These are phyloP conservation scores for Agrocybe pediades DNA, from an alignment of 768 basidiomycete genomes.

Conservation along the genomic window DNA sequence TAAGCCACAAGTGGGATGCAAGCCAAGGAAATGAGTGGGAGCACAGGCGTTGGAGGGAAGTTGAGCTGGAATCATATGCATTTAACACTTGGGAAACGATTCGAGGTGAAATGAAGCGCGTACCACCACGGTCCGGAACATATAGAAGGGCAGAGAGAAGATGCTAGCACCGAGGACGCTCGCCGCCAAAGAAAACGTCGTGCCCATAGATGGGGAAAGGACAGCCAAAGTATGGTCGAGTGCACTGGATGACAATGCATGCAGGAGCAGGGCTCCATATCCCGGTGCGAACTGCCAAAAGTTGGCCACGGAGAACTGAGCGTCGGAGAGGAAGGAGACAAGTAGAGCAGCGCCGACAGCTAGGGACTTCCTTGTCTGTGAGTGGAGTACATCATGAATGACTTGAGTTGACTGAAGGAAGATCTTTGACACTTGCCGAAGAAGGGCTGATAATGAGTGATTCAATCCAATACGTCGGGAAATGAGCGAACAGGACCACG, in stretches of 20 bases:
- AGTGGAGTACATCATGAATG: background rate
- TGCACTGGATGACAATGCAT: constrained; percentile 60
- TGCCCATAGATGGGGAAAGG: constrained; percentile 58
- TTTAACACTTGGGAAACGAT: constrained; percentile 9
- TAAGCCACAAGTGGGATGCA: constrained; percentile 65
- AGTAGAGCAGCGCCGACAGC: constrained; percentile 49
- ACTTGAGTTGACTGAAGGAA: background rate
- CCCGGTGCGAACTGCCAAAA: constrained; percentile 55
- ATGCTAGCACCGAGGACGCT: constrained; percentile 64
- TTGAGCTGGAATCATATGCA: constrained; percentile 40
- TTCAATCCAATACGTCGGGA: constrained; percentile 68
- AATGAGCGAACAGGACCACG: constrained; percentile 69
- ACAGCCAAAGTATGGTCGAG: constrained; percentile 63
- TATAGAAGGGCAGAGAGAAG: constrained; percentile 65
- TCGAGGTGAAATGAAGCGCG: constrained; percentile 21
- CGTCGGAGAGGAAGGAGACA: constrained; percentile 62
- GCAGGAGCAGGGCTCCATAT: constrained; percentile 63
- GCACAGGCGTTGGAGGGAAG: constrained; percentile 48
- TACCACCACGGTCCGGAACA: constrained; percentile 61
- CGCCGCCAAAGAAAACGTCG: constrained; percentile 55
- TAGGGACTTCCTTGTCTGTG: constrained; percentile 52
- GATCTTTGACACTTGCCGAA: constrained; percentile 39
- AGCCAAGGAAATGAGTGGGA: constrained; percentile 59
- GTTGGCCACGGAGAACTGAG: constrained; percentile 39
- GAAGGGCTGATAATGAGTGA: constrained; percentile 45